Evolutionary conservation across 441 rosid species (phyloP).

Genomic region (Gossypium davidsonii): DNA sequence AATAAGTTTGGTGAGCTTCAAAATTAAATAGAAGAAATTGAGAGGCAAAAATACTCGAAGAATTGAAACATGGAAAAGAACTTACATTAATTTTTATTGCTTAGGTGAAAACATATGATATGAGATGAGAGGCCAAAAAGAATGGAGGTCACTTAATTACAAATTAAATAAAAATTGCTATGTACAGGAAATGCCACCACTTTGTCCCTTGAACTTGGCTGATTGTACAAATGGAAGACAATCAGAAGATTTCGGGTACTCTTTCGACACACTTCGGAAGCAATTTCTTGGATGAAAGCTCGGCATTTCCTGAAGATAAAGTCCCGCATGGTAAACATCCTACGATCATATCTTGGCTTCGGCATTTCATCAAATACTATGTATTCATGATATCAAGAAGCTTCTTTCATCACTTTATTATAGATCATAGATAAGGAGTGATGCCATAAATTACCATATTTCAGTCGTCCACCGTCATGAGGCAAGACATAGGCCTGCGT

Average conservation of each 20-base stretch:
- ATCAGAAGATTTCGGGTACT: slow-evolving; percentile 5
- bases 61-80: slow-evolving; percentile 5
- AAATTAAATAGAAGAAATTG: not conserved
- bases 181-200: not conserved
- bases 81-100: slow-evolving; percentile 6
- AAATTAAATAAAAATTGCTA: not conserved
- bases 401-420: too few species aligned
- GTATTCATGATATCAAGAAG: not conserved
- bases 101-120: not conserved
- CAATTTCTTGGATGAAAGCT: slow-evolving; percentile 11
- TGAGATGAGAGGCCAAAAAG: not conserved
- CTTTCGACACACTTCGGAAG: slow-evolving; percentile 9
- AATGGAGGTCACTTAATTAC: slow-evolving; percentile 1
- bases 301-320: slow-evolving; percentile 25
- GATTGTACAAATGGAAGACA: not conserved
- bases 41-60: not conserved
- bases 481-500: not conserved
- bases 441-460: not conserved
- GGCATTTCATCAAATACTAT: not conserved
- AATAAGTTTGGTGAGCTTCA: too few species aligned
- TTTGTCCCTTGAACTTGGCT: not conserved
- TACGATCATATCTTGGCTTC: not conserved
- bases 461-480: slow-evolving; percentile 8
- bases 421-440: not conserved
- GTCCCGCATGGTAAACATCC: not conserved